Conservation (phyloP, 768 basidiomycete species). For the Piloderma croceum region DNA sequence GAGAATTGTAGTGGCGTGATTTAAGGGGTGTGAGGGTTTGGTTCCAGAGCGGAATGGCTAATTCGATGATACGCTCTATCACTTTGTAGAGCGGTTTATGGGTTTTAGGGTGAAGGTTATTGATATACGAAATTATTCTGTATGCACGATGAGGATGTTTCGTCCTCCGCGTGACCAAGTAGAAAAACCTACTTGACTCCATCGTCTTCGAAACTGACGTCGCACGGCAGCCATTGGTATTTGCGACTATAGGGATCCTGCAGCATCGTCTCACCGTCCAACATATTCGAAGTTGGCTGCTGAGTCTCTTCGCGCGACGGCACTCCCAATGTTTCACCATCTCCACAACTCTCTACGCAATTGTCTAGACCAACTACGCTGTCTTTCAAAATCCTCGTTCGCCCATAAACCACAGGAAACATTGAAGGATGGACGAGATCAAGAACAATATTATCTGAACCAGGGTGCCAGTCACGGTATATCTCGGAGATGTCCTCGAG, state of each 20-base stretch:
- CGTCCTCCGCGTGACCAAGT: too few species aligned
- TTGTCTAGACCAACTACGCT: too few species aligned
- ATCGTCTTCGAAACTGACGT: constrained; percentile 14
- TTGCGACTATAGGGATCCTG: constrained; percentile 14
- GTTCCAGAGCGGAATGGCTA: constrained; percentile 27
- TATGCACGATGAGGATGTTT: too few species aligned
- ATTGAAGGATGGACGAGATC: constrained; percentile 30
- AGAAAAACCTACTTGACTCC: constrained; percentile 11
- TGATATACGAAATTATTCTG: constrained; percentile 38
- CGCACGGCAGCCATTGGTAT: constrained; percentile 22
- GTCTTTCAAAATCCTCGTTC: too few species aligned
- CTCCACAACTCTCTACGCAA: too few species aligned
- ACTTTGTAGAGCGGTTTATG: constrained; percentile 19
- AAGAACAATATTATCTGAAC: constrained; percentile 24
- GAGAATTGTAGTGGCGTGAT: constrained; percentile 14
- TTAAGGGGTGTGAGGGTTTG: constrained; percentile 25
- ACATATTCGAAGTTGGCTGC: too few species aligned
- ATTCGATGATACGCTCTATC: constrained; percentile 22
- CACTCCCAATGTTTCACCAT: too few species aligned
- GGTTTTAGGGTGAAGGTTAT: constrained; percentile 22
- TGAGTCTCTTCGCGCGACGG: too few species aligned
- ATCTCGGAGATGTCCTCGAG: constrained; percentile 22
- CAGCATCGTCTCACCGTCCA: too few species aligned
- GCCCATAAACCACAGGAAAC: constrained; percentile 20
- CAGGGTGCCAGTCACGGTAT: constrained; percentile 29